phyloP scores from a whole-genome alignment of 2,329 filamentous ascomycete species.

The Aureobasidium sp. region DNA sequence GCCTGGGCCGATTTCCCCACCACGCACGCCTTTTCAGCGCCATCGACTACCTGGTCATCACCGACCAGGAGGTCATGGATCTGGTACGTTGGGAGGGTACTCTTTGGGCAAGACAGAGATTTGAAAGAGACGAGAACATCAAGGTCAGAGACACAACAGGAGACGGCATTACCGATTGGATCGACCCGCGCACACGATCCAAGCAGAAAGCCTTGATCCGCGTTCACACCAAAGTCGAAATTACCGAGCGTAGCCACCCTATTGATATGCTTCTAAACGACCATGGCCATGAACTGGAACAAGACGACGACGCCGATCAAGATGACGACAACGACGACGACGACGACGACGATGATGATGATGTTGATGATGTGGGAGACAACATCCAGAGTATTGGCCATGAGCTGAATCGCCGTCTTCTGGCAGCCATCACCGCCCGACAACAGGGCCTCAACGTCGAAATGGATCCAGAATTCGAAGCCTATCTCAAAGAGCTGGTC shows the following conservation, averaged over 20 bases:
- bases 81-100: conserved; percentile 79
- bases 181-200: conserved; percentile 36
- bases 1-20: conserved; percentile 69
- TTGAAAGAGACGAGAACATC: conserved; percentile 65
- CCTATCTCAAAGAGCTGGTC: conserved; percentile 28
- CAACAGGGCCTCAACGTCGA: conserved; percentile 23
- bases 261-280: neutral
- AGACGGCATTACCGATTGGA: conserved; percentile 58
- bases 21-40: conserved; percentile 68
- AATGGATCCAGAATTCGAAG: conserved; percentile 27
- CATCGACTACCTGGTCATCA: conserved; percentile 62
- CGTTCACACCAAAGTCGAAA: conserved; percentile 5
- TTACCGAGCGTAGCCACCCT: conserved; percentile 3
- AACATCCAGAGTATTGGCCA: conserved; percentile 3
- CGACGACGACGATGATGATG: conserved; percentile 17
- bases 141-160: conserved; percentile 63
- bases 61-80: conserved; percentile 58
- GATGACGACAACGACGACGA: conserved; percentile 17
- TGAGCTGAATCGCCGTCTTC: conserved; percentile 11
- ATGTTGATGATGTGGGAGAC: conserved; percentile 14
- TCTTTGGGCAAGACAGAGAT: conserved; percentile 73
- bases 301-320: conserved; percentile 12
- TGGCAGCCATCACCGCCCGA: conserved; percentile 21
- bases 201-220: conserved; percentile 20
- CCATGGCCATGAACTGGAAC: neutral